phyloP scores from a whole-genome alignment of 345 rosid genomes.

The Salix arbutifolia region DNA sequence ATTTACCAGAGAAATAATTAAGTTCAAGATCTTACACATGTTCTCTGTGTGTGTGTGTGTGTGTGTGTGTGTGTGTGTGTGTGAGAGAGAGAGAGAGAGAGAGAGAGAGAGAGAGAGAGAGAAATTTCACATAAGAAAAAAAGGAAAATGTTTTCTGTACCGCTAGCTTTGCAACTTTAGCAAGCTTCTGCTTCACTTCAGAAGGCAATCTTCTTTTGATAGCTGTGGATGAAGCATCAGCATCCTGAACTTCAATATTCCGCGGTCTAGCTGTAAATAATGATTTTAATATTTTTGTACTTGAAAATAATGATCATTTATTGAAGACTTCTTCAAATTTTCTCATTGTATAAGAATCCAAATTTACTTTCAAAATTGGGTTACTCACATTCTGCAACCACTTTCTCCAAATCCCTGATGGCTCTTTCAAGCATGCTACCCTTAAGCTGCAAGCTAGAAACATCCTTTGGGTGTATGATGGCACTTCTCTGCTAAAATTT shows the following conservation, averaged over 20 bases:
- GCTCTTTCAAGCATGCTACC: conserved; percentile 36
- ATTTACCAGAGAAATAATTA: neutral
- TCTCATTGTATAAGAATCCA: neutral
- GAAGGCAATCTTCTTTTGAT: conserved; percentile 33
- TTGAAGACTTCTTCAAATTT: too few relatives aligned
- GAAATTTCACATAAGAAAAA: neutral
- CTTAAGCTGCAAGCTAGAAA: conserved; percentile 20
- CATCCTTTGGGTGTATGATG: conserved; percentile 15
- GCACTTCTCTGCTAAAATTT: conserved; percentile 22
- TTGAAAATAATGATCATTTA: neutral
- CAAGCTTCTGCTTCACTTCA: conserved; percentile 43
- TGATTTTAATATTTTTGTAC: neutral
- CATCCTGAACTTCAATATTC: conserved; percentile 23
- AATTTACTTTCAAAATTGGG: neutral
- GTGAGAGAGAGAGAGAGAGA: too few relatives aligned
- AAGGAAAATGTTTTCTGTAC: conserved; percentile 4
- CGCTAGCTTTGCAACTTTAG: conserved; percentile 42
- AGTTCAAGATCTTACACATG: neutral
- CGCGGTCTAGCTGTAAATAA: conserved; percentile 26
- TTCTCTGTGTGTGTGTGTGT: neutral
- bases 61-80: neutral
- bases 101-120: too few relatives aligned
- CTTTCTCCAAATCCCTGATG: conserved; percentile 39
- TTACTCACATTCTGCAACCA: conserved; percentile 36
- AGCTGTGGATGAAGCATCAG: conserved; percentile 26